A percentile compares a stretch with the other conserved stretches of the same genome.
These are phyloP conservation scores for Saturnispora silvae DNA, from an alignment of 805 yeast genomes.

Conservation along the genomic window DNA sequence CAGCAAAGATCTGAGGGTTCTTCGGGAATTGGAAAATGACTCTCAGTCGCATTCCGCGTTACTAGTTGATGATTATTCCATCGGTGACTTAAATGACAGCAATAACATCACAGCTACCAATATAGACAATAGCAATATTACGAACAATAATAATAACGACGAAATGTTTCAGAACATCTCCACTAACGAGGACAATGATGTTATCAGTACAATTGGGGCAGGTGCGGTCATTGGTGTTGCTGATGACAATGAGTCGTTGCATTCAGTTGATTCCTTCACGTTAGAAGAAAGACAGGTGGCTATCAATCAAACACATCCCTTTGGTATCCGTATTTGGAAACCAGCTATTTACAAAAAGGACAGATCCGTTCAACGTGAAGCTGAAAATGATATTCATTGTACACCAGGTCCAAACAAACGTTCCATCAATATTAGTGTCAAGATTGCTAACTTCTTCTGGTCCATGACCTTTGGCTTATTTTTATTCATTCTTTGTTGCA, in stretches of 20 bases:
- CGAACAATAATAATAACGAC: neutral
- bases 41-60: constrained; percentile 12
- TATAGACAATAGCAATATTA: neutral
- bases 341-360: constrained; percentile 91
- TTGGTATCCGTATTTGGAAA: constrained; percentile 97
- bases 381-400: constrained; percentile 90
- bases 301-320: constrained; percentile 92
- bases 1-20: constrained; percentile 17
- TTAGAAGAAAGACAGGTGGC: constrained; percentile 91
- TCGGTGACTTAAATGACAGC: neutral
- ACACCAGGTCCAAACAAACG: constrained; percentile 34
- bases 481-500: constrained; percentile 41
- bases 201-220: too few relatives aligned
- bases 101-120: neutral
- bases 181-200: neutral
- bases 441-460: constrained; percentile 66
- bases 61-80: constrained; percentile 1
- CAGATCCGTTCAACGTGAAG: constrained; percentile 83
- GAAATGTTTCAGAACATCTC: constrained; percentile 7
- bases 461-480: constrained; percentile 58
- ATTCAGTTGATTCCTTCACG: constrained; percentile 74
- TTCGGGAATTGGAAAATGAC: constrained; percentile 24
- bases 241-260: constrained; percentile 26
- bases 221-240: neutral
- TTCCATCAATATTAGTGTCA: constrained; percentile 49